These are phyloP conservation scores for Herpomyces periplanetae DNA, from an alignment of 2,329 filamentous ascomycete species.

Conservation along the genomic window DNA sequence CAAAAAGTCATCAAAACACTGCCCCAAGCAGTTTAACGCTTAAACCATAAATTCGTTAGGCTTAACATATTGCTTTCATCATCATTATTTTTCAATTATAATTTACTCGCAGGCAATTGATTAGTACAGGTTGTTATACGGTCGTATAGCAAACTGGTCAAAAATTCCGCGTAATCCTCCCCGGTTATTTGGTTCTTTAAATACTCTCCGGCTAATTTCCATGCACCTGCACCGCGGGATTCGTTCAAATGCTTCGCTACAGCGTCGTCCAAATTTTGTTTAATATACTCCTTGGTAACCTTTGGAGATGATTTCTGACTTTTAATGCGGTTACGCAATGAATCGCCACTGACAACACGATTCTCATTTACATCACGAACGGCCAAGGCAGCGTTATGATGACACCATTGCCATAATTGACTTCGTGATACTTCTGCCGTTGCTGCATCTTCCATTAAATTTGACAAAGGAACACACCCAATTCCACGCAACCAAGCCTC, in stretches of 20 bases:
- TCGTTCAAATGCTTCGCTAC: slow-evolving; percentile 33
- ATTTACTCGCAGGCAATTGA: slow-evolving; percentile 19
- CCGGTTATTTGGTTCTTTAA: slow-evolving; percentile 74
- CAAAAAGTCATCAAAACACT: no score
- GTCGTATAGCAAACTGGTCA: slow-evolving; percentile 52
- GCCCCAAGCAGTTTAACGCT: no score
- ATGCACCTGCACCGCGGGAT: slow-evolving; percentile 35
- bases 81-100: no score
- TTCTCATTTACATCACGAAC: no score
- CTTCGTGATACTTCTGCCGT: slow-evolving; percentile 79
- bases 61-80: no score
- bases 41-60: no score
- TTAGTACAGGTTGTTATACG: slow-evolving; percentile 36
- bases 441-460: slow-evolving; percentile 35
- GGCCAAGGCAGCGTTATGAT: slow-evolving; percentile 27
- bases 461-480: slow-evolving; percentile 17
- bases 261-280: slow-evolving; percentile 54
- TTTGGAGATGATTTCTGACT: no score
- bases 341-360: no score
- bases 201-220: slow-evolving; percentile 80
- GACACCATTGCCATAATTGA: slow-evolving; percentile 88
- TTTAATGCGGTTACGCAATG: no score
- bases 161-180: slow-evolving; percentile 85
- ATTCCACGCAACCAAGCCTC: slow-evolving; percentile 85
- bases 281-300: slow-evolving; percentile 63